Evolutionary conservation across 2,329 filamentous ascomycete species (phyloP).

Genomic region (Colletotrichum liriopes): DNA sequence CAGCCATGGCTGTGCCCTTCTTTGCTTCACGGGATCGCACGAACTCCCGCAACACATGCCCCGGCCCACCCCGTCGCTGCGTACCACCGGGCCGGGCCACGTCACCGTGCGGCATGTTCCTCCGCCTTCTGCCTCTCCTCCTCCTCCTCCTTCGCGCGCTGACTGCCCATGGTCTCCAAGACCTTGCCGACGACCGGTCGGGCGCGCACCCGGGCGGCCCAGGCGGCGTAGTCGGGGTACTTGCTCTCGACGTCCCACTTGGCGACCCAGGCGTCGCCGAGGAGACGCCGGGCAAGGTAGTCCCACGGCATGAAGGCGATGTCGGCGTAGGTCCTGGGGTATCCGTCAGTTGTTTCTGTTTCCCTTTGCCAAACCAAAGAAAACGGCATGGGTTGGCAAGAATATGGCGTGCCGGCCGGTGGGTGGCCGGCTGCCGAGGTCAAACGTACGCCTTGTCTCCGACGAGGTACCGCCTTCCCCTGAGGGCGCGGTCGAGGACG

Average conservation of each 20-base stretch:
- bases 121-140: neutral
- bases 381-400: neutral
- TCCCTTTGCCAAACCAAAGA: neutral
- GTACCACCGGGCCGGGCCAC: neutral
- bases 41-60: neutral
- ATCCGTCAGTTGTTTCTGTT: neutral
- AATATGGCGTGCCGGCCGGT: neutral
- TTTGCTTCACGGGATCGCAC: neutral
- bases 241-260: slow-evolving; percentile 50
- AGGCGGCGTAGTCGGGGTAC: slow-evolving; percentile 54
- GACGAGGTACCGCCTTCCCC: slow-evolving; percentile 54
- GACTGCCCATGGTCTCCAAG: slow-evolving; percentile 15
- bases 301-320: slow-evolving; percentile 53
- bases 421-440: neutral
- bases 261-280: slow-evolving; percentile 45
- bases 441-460: slow-evolving; percentile 53
- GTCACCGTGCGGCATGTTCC: neutral
- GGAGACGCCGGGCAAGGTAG: slow-evolving; percentile 30
- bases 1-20: neutral
- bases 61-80: neutral
- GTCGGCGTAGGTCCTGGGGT: slow-evolving; percentile 50
- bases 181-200: slow-evolving; percentile 51
- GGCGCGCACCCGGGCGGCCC: slow-evolving; percentile 52
- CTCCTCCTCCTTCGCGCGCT: slow-evolving; percentile 2
- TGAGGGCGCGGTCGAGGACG: slow-evolving; percentile 52